Percentiles rank a stretch among this genome's conserved stretches.
Evolutionary conservation across 495 filamentous ascomycete genomes (phyloP).

Genomic region (Aspergillus heteromorphus): DNA sequence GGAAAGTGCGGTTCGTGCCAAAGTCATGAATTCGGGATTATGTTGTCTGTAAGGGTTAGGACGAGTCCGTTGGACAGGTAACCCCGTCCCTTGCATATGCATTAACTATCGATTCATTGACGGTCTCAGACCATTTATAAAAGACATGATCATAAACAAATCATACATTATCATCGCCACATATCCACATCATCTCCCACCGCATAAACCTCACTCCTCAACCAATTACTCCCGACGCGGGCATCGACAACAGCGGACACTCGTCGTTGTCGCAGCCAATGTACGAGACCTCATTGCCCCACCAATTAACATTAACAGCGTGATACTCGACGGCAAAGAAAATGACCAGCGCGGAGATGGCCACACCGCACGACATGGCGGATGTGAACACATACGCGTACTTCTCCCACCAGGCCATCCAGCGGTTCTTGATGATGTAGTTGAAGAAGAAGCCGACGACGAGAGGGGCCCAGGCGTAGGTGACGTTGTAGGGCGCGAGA

Average conservation of each 20-base stretch:
- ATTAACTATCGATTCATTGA: too few species aligned
- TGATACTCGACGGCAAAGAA: neutral
- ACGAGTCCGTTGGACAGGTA: too few species aligned
- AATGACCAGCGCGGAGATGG: neutral
- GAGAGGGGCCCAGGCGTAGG: neutral
- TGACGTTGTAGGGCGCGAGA: neutral
- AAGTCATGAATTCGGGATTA: too few species aligned
- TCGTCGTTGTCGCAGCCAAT: neutral
- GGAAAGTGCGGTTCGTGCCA: too few species aligned
- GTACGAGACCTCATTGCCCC: neutral
- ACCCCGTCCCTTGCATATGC: too few species aligned
- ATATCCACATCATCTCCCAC: too few species aligned
- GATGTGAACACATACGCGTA: neutral
- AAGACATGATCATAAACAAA: too few species aligned
- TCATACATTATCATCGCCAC: too few species aligned
- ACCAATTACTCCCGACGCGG: too few species aligned
- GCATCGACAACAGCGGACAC: neutral
- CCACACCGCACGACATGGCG: neutral
- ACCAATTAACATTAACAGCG: neutral
- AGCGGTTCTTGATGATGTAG: neutral
- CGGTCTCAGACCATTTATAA: too few species aligned
- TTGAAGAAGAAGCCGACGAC: neutral
- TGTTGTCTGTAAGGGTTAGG: too few species aligned
- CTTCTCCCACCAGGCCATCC: neutral
- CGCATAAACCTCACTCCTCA: too few species aligned